Evolutionary conservation across 805 yeast species (phyloP), one percentile per base, ranked within the genome.

Genomic region (Myxozyma monticola): DNA sequence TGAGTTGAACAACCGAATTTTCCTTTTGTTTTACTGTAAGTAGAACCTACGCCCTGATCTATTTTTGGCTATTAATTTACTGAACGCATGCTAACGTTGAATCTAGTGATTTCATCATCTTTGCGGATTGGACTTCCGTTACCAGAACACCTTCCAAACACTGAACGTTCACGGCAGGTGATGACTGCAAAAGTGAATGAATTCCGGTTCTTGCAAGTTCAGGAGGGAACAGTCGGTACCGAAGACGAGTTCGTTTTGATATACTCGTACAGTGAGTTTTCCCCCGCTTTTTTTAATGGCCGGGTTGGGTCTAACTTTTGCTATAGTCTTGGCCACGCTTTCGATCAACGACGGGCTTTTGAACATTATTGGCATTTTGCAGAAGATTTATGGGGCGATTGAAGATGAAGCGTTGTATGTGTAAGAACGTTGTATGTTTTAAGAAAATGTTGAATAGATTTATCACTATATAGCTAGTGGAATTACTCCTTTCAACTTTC

Each of bases 161-260:
- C 88, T 0, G 85, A 79, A 36, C 85, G 83, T 63, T 83, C 93
- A 0, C 78, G 82, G 59, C 87, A 83, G 54, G 67, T 89, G 30
- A 72, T 87, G 71, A 71, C 86, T 55, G 77, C 73, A 39, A 85
- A 84, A 59, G 70, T 86, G 56, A 80, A 78, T 51, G 81, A 79
- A 51, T 77, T 82, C 17, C 68, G 93, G 42, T 15, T 3, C n/a
- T 17, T 17, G 43, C 63, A 61, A 31, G 54, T 66, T 25, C 57
- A 59, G 33, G 66, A 68, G 7, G 65, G 69, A 37, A 53, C 63
- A 17, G 34, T 7, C 4, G 63, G 80, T 35, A 70, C 76, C 10
- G 84, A 84, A 60, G 85, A 83, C 52, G 95, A 87, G 60, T 86
- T 84, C 64, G 87, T 87, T 15, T 68, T 87, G 60, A 73, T 88